Evolutionary conservation across 2,329 filamentous ascomycete genomes (phyloP), one percentile per base, ranked within the genome.

Genomic region (Exophiala aquamarina): DNA sequence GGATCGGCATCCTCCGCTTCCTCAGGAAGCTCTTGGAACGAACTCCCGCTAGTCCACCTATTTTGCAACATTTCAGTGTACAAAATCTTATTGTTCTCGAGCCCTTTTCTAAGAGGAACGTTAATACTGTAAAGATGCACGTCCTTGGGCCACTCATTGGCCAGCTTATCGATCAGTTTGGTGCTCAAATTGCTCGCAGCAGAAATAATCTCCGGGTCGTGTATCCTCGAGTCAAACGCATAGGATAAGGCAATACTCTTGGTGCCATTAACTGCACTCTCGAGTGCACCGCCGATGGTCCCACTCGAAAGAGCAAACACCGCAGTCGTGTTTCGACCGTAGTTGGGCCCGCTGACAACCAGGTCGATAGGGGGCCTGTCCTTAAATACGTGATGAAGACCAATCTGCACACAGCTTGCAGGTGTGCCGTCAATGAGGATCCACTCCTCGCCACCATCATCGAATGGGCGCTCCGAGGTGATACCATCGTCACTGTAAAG

Each of bases 71-170:
- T 86, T 52, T 82, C 73, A 2, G 93, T 92, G 71, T 84, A 95
- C n/a, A 93, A 61, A 3, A 91, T 82, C 69, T 87, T 89, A 44
- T 78, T 77, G 14, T 72, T 65, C 57, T 84, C 84, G 1, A 96
- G 81, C 5, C 83, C 85, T 50, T 87, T 84, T 11, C 93, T 77
- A 9, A 97, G 73, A 15, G 93, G 92, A 7, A 97, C 86, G 63
- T 97, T 97, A 58, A 97, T 83, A 38, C 80, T 87, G 67, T 95
- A 97, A n/a, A 97, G 70, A 63, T 95, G 89, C 4, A 88, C 83
- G 41, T 83, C 83, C 26, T 73, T 69, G 0, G 74, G 80, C 86
- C 89, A 95, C 63, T 90, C 86, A 39, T 77, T 75, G 59, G 79
- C 83, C 5, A 98, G 74, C 52, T 89, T 80, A 66, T 95, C 86